Evolutionary conservation across 1,139 yeast genomes (phyloP), one percentile per base, ranked within the genome.

Genomic region (Geotrichum europaeum): DNA sequence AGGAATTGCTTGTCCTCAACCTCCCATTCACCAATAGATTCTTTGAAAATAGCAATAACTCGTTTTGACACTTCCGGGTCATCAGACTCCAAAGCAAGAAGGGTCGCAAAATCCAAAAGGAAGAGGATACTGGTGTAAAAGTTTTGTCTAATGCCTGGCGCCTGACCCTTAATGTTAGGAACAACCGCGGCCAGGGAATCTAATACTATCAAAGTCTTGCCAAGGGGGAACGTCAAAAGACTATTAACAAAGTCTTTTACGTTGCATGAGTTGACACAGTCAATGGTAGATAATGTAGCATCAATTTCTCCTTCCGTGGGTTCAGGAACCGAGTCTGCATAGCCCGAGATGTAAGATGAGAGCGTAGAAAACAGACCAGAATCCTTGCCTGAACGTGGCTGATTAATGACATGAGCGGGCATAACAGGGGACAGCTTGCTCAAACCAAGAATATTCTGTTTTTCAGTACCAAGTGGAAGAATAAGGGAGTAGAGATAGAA

Each of bases 271-370:
- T 82, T 83, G 59, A 91, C 79, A 70, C 97, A 92, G 66, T 92
- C 96, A 61, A 87, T 76, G 0, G 97, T 87, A 4, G 91, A 86
- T 28, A 87, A 74, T 0, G 98, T 88, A 1, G 90, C 82, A 64
- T 91, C 97, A 56, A 95, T 86, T 68, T 92, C 98, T 67, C 88
- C 96, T 62, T 88, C 96, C 1, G 95, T 83, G 3, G 99, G 99
- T 71, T 92, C 97, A 7, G 89, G 87, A 1, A 89, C 86, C 50
- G 89, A 96, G 67, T 91, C 97, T 0, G 87, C 79, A 63, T 87
- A 84, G 18, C 97, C 95, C 66, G 95, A 89, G 73, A 95, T 81
- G 69, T 91, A 92, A 0, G 97, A 90, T 0, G 97, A 91, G 67
- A 95, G 86, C 0, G 98, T 88, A 0, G 96, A 89, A 62, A 95